A percentile compares a stretch with the other conserved stretches of the same genome.
phyloP scores from a whole-genome alignment of 106 monocot species.

The Allium cepa region DNA sequence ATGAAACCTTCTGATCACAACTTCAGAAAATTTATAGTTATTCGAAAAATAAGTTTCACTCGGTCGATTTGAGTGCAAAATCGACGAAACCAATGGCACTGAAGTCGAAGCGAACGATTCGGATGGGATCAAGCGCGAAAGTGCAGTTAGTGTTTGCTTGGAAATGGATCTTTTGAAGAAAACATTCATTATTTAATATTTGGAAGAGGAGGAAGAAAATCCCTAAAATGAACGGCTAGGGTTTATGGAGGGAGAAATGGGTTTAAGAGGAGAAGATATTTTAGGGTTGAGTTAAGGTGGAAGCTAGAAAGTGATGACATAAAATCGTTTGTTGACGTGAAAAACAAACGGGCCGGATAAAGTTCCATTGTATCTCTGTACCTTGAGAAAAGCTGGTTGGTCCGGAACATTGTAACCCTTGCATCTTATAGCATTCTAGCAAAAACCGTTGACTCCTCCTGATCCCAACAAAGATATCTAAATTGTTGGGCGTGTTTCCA shows the following conservation, averaged over 20 bases:
- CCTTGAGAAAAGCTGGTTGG: too few relatives aligned
- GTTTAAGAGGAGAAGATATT: neutral
- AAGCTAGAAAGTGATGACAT: neutral
- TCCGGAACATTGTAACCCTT: too few relatives aligned
- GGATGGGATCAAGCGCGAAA: constrained; percentile 14
- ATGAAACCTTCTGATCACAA: constrained; percentile 36
- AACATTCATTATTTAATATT: constrained; percentile 16
- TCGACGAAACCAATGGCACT: neutral
- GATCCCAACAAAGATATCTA: too few relatives aligned
- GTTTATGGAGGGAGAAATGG: constrained; percentile 11
- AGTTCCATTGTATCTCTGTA: too few relatives aligned
- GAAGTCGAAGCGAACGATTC: constrained; percentile 12
- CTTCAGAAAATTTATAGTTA: neutral
- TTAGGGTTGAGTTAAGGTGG: neutral
- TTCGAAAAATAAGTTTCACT: neutral
- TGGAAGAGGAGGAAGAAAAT: constrained; percentile 1
- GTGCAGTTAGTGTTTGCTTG: constrained; percentile 17
- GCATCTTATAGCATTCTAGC: too few relatives aligned
- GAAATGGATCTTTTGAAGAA: constrained; percentile 39
- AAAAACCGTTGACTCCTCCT: too few relatives aligned
- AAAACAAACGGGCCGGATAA: too few relatives aligned
- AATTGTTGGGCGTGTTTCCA: too few relatives aligned
- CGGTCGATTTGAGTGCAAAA: neutral
- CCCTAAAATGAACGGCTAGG: constrained; percentile 29
- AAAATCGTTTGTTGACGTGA: too few relatives aligned